These are phyloP conservation scores for Pseudogymnoascus sp. DNA, from an alignment of 2,329 filamentous ascomycete genomes.

Conservation along the genomic window DNA sequence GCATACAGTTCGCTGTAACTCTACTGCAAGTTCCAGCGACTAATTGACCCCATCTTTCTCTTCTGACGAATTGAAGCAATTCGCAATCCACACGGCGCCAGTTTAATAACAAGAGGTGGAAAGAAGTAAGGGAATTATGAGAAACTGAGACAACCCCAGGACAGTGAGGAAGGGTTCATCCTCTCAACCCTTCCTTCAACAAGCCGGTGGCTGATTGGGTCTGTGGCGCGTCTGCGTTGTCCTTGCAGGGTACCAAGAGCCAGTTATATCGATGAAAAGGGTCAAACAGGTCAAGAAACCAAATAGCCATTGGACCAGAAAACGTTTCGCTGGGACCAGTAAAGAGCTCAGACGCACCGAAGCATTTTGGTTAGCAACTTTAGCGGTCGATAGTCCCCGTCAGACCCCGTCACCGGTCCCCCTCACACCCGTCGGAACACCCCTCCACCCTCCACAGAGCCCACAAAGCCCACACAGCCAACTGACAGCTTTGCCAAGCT, in stretches of 20 bases:
- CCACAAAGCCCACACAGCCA: background rate
- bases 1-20: constrained; percentile 8
- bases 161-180: background rate
- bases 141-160: background rate
- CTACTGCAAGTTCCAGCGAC: constrained; percentile 1
- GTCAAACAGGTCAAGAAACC: background rate
- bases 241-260: constrained; percentile 9
- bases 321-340: constrained; percentile 7
- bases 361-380: background rate
- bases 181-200: constrained; percentile 1
- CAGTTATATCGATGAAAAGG: constrained; percentile 4
- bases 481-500: constrained; percentile 2
- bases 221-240: constrained; percentile 5
- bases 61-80: background rate
- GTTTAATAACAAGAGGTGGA: background rate
- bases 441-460: no score
- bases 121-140: background rate
- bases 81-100: background rate
- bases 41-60: background rate
- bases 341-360: background rate
- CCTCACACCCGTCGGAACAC: background rate
- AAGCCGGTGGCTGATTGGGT: constrained; percentile 10
- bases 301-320: background rate
- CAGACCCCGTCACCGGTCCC: background rate
- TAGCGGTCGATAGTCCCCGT: constrained; percentile 1